Percentiles rank a stretch among this genome's conserved stretches.
These are phyloP conservation scores for Chamaecyparis obtusa DNA, from an alignment of 75 land plant genomes.

Conservation along the genomic window DNA sequence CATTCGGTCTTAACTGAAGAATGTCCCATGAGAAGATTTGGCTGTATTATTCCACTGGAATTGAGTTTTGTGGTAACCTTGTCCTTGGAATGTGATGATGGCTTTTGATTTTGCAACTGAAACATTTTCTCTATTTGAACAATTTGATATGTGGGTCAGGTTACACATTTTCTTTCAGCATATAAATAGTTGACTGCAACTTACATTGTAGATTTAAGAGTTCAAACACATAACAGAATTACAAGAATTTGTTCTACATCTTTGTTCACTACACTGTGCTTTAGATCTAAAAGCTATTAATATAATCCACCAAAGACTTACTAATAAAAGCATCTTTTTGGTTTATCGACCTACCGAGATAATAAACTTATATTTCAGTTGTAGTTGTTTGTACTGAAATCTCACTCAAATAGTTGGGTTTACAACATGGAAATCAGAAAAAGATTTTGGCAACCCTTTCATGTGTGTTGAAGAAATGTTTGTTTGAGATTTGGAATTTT, in stretches of 20 bases:
- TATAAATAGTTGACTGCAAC: background rate
- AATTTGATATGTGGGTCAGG: background rate
- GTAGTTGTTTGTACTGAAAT: background rate
- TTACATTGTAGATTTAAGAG: background rate
- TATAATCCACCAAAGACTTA: no score
- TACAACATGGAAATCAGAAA: background rate
- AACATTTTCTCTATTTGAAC: conserved; percentile 73
- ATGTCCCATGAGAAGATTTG: conserved; percentile 34
- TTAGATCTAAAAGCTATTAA: background rate
- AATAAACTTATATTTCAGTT: no score
- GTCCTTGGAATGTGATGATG: conserved; percentile 71
- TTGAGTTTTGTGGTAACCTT: conserved; percentile 50
- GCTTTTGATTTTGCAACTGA: conserved; percentile 47
- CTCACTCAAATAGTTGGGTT: background rate
- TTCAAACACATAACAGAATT: background rate
- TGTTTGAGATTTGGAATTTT: background rate
- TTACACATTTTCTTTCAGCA: background rate
- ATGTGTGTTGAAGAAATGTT: background rate
- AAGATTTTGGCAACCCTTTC: background rate
- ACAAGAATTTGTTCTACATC: background rate
- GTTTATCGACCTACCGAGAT: no score
- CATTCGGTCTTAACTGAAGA: no score
- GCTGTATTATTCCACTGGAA: conserved; percentile 59
- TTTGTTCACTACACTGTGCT: no score
- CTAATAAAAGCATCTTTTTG: no score